Evolutionary conservation across 2,329 filamentous ascomycete genomes (phyloP), one percentile per base, ranked within the genome.

Genomic region (Plectosphaerella cucumerina): DNA sequence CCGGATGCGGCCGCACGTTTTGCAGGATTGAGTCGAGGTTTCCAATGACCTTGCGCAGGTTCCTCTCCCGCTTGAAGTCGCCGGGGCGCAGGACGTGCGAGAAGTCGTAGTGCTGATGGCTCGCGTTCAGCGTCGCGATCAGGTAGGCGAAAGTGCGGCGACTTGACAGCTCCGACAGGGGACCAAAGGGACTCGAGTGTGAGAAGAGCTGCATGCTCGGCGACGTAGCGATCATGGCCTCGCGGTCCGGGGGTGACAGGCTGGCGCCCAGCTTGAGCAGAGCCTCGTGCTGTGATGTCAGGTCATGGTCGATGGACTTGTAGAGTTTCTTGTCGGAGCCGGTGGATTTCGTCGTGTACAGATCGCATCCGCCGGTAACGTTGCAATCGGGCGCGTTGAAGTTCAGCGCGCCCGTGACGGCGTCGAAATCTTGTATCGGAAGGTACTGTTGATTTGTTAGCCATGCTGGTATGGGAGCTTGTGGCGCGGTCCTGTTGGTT

Each of bases 321-420:
- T 97, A 97, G 9, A 99, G 78, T 67, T 97, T 97, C 81, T 97
- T 97, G 68, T 99, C 94, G 56, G 87, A 86, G 44, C 92, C 91
- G 50, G 93, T 91, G 26, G 94, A 92, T 71, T 99, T 99, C 22
- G 92, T 97, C 10, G 93, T 97, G 76, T 97, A 99, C 17, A 97
- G 80, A 69, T 99, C 94, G 77, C 93, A 97, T 58, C 90, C 89
- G 61, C 94, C 94, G 23, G 91, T 87, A 54, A 99, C 88, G 60
- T 93, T 89, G 65, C 90, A 92, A 67, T 97, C 93, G 48, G 89
- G 84, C 1, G 93, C 97, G 63, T 94, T 90, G 76, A 97, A 97
- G 67, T 96, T 97, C 65, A 99, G 84, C 56, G 93, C 89, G 72
- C 87, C 87, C 54, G 91, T 93, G 59, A 97, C 89, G 69, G 88